Percentiles rank a stretch among this genome's conserved stretches.
Evolutionary conservation across 345 rosid genomes (phyloP).

Genomic region (Aquilaria yunnanensis): DNA sequence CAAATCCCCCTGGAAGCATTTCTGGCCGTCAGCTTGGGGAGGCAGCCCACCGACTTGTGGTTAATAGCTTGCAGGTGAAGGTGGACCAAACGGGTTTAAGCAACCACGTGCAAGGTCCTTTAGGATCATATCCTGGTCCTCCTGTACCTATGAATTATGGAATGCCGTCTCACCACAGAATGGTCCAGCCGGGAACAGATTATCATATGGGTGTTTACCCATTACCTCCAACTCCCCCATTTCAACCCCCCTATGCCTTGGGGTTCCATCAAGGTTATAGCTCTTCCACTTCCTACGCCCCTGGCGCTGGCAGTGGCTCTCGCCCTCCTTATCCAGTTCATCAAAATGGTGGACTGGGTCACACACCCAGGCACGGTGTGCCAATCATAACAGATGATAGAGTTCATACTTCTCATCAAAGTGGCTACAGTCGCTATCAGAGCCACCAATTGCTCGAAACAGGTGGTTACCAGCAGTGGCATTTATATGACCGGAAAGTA

Average conservation of each 20-base stretch:
- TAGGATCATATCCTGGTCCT: conserved; percentile 21
- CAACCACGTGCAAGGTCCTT: conserved; percentile 26
- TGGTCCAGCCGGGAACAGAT: conserved; percentile 18
- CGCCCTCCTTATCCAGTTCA: conserved; percentile 23
- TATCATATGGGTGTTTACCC: conserved; percentile 13
- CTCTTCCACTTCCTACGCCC: conserved; percentile 9
- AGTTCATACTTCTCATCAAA: conserved; percentile 18
- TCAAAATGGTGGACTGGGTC: conserved; percentile 27
- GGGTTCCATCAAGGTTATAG: conserved; percentile 11
- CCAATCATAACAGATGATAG: conserved; percentile 9
- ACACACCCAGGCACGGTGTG: conserved; percentile 14
- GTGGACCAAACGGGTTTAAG: conserved; percentile 20
- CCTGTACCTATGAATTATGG: conserved; percentile 18
- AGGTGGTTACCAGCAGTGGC: conserved; percentile 27
- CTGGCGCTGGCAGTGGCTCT: conserved; percentile 8
- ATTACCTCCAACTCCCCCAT: conserved; percentile 7
- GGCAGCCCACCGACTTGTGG: conserved; percentile 64
- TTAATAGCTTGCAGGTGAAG: conserved; percentile 50
- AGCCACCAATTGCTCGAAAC: conserved; percentile 30
- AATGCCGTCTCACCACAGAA: conserved; percentile 14
- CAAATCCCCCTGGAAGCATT: conserved; percentile 45
- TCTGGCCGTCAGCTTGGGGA: conserved; percentile 65
- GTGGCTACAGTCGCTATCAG: conserved; percentile 24
- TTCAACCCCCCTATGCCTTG: conserved; percentile 17
- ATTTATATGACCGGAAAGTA: conserved; percentile 25